These are phyloP conservation scores for Meyerozyma athensensis DNA, from an alignment of 1,139 yeast species.

Conservation along the genomic window DNA sequence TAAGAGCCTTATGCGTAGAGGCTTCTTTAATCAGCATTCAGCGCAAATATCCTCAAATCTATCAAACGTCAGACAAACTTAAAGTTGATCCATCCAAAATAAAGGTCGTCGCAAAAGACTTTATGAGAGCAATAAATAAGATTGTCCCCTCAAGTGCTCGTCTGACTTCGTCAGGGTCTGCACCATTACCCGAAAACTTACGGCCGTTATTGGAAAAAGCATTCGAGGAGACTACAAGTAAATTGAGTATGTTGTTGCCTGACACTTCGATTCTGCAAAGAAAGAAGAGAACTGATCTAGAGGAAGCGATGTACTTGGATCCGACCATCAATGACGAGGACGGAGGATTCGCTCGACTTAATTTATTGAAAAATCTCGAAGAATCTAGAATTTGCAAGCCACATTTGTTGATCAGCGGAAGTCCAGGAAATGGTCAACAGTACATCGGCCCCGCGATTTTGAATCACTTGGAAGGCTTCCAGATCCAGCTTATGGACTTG, in stretches of 20 bases:
- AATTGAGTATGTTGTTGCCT: slow-evolving; percentile 62
- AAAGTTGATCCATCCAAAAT: slow-evolving; percentile 68
- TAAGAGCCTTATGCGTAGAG: slow-evolving; percentile 91
- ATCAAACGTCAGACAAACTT: slow-evolving; percentile 69
- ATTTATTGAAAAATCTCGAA: slow-evolving; percentile 53
- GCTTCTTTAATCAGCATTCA: slow-evolving; percentile 92
- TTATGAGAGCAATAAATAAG: slow-evolving; percentile 79
- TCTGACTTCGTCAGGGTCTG: slow-evolving; percentile 67
- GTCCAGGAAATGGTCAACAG: slow-evolving; percentile 82
- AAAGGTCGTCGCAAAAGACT: slow-evolving; percentile 78
- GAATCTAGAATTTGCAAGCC: slow-evolving; percentile 78
- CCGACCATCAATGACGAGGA: slow-evolving; percentile 52
- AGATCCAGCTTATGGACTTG: slow-evolving; percentile 80
- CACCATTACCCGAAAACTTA: slow-evolving; percentile 75
- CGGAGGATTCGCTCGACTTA: slow-evolving; percentile 68
- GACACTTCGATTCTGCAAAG: slow-evolving; percentile 31
- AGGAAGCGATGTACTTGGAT: slow-evolving; percentile 66
- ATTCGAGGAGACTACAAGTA: slow-evolving; percentile 41
- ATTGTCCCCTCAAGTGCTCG: slow-evolving; percentile 92
- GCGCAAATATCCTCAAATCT: slow-evolving; percentile 90
- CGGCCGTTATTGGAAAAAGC: slow-evolving; percentile 55
- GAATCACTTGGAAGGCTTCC: slow-evolving; percentile 83
- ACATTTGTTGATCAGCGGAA: slow-evolving; percentile 68
- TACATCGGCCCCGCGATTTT: slow-evolving; percentile 80
- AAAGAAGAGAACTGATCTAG: slow-evolving; percentile 50